A percentile compares a stretch with the other conserved stretches of the same genome.
Conservation (phyloP, 768 basidiomycete genomes). For the Porpolomopsis calyptriformis region DNA sequence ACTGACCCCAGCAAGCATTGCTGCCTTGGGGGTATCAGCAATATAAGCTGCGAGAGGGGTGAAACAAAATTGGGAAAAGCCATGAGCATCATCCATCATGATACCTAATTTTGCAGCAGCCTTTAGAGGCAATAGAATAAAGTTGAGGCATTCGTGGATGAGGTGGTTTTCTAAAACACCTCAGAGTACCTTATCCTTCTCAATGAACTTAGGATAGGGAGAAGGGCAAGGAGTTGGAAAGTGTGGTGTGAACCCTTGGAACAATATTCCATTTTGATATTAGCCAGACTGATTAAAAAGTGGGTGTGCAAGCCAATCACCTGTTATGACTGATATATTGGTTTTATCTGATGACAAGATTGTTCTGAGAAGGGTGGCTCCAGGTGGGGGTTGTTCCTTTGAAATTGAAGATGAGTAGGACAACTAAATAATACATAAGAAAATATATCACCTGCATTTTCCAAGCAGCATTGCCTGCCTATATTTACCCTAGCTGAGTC, state of each 20-base stretch:
- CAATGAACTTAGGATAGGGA: conserved; percentile 16
- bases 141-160: conserved; percentile 14
- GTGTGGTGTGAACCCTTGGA: conserved; percentile 13
- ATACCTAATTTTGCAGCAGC: conserved; percentile 11
- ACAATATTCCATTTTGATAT: too few species aligned
- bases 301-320: too few species aligned
- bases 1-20: too few species aligned
- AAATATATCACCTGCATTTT: too few species aligned
- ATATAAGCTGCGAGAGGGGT: conserved; percentile 13
- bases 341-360: too few species aligned
- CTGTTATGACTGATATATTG: too few species aligned
- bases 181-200: conserved; percentile 6
- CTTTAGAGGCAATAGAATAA: conserved; percentile 13
- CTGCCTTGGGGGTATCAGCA: conserved; percentile 15
- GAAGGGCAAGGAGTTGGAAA: conserved; percentile 12
- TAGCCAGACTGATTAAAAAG: conserved; percentile 10
- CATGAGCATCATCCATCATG: conserved; percentile 14
- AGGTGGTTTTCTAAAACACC: conserved; percentile 12
- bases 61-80: conserved; percentile 12
- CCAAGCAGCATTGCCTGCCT: too few species aligned
- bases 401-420: too few species aligned
- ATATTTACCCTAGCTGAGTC: too few species aligned
- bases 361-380: too few species aligned
- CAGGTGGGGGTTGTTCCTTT: too few species aligned
- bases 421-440: too few species aligned